Evolutionary conservation across 1,284 basidiomycete genomes (phyloP).

Genomic region (Ceratobasidium sp.): DNA sequence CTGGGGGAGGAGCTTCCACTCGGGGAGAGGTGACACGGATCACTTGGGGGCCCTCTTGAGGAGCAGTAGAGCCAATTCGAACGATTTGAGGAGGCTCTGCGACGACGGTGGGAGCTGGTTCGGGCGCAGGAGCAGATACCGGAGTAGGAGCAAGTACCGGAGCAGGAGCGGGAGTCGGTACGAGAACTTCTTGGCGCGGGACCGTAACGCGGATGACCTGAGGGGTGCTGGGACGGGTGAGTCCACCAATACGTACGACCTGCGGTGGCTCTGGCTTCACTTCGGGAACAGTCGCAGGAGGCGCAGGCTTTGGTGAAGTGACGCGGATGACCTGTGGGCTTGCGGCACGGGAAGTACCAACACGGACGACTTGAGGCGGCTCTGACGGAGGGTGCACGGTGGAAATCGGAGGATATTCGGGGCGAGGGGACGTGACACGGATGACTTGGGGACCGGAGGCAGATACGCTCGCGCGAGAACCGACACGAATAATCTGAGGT

Average conservation of each 20-base stretch:
- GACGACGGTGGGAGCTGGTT: background rate
- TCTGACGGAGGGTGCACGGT: constrained; percentile 41
- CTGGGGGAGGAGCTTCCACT: background rate
- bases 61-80: constrained; percentile 4
- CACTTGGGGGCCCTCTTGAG: constrained; percentile 29
- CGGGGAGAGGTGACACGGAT: constrained; percentile 26
- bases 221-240: constrained; percentile 11
- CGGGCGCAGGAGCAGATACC: constrained; percentile 12
- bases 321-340: constrained; percentile 38
- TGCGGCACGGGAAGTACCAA: constrained; percentile 21
- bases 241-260: constrained; percentile 24
- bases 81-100: constrained; percentile 14
- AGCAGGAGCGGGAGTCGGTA: constrained; percentile 19
- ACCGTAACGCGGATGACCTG: constrained; percentile 37
- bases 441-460: constrained; percentile 33
- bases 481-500: constrained; percentile 34
- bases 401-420: constrained; percentile 31
- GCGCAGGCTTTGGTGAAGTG: constrained; percentile 14
- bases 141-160: constrained; percentile 4
- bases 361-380: constrained; percentile 36
- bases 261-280: constrained; percentile 29
- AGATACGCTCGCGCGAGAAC: constrained; percentile 4
- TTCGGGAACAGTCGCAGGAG: background rate
- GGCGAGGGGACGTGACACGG: constrained; percentile 30
- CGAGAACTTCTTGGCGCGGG: constrained; percentile 5